These are phyloP conservation scores for Plantago elongata DNA, from an alignment of 257 asterid species.

Conservation along the genomic window DNA sequence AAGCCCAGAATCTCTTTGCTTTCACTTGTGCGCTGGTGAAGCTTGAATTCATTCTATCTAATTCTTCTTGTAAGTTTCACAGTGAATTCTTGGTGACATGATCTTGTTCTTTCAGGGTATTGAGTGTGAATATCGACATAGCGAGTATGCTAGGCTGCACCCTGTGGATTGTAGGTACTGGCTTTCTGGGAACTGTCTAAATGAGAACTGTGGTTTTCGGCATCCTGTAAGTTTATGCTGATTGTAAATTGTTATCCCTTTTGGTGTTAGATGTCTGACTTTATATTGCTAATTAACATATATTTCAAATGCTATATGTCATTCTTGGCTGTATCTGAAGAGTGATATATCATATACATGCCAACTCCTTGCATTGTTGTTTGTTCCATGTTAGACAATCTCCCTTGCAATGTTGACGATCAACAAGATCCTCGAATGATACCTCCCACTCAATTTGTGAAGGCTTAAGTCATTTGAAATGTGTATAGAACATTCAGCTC, in stretches of 20 bases:
- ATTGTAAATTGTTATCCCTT: background rate
- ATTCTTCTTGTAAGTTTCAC: background rate
- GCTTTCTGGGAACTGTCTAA: constrained; percentile 50
- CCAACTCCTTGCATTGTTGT: no score
- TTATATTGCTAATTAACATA: background rate
- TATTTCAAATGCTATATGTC: no score
- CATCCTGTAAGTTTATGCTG: constrained; percentile 47
- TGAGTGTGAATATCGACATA: constrained; percentile 61
- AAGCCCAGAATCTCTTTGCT: no score
- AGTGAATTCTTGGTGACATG: background rate
- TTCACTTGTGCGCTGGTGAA: no score
- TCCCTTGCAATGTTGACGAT: no score
- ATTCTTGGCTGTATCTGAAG: no score
- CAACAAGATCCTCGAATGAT: no score
- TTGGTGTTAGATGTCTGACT: background rate
- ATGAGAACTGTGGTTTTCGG: constrained; percentile 47
- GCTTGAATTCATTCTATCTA: background rate
- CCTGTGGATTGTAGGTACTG: constrained; percentile 60
- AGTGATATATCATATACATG: no score
- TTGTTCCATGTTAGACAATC: no score
- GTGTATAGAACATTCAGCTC: no score
- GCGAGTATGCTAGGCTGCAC: constrained; percentile 48
- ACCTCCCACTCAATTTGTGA: no score
- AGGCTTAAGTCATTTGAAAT: no score
- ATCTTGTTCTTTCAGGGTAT: constrained; percentile 34